Base-by-base conservation (phyloP, 176 grass and related monocot genomes). In the Ensete ventricosum region DNA sequence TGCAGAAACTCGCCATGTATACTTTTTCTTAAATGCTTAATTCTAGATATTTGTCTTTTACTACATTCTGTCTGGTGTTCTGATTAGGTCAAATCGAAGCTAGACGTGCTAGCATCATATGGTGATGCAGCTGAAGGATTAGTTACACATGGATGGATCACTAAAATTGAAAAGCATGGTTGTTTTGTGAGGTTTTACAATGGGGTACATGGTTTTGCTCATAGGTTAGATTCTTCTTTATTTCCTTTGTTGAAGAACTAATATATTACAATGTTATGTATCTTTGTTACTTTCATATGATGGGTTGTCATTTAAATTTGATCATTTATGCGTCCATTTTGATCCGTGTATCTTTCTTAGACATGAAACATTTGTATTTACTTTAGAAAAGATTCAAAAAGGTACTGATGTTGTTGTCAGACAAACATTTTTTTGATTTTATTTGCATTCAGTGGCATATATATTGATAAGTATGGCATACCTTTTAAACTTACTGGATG, bases 141-240 rank as follows among this genome's bases (percentile, higher is more conserved):
- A 76, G 59, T 98, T 73, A 81, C 86, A 34, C 90, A 98, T 84
- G 94, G 94, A 82, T 98, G 94, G 94, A 93, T 98, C 74, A 82
- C 86, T 71, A 93, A 93, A 91, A 98, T 98, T 68, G 94, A 91
- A 82, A 93, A 93, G 70, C 88, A 98, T 55, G 94, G 94, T 48
- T 98, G 94, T 76, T 93, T 89, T 79, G 82, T 98, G 72, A 91
- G 82, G 82, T 98, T 98, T 73, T 93, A 93, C 73, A 93, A 93
- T 34, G 94, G 90, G 75, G 88, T 98, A 73, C 88, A 89, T 64
- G 94, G 94, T 77, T 93, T 91, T 85, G 94, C 89, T 73, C 83
- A 84, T 72, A 98, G 94, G 94, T 87, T 78, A 34, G 69, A 67
- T 34, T 81, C 64, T 75, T 80, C 14, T 57, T 71, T 83, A 59